These are phyloP conservation scores for Thermomyces lanuginosus DNA, from an alignment of 2,329 filamentous ascomycete species.

Conservation along the genomic window DNA sequence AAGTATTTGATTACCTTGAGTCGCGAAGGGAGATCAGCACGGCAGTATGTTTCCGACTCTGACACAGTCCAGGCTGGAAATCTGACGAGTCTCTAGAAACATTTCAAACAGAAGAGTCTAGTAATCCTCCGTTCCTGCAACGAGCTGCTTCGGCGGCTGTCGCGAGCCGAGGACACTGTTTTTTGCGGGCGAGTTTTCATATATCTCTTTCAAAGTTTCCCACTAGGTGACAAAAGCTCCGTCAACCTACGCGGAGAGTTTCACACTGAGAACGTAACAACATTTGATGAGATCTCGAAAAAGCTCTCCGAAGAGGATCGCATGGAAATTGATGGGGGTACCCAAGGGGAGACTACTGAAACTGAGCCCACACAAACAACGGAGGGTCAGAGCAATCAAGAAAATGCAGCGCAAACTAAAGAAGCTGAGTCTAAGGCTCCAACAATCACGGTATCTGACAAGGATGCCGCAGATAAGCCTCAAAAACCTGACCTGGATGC, in stretches of 20 bases:
- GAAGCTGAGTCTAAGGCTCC: slow-evolving; percentile 1
- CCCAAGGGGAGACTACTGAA: slow-evolving; percentile 18
- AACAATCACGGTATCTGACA: slow-evolving; percentile 3
- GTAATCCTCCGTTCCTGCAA: slow-evolving; percentile 91
- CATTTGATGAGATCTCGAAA: slow-evolving; percentile 48
- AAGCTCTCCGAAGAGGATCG: slow-evolving; percentile 30
- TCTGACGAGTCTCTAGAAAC: slow-evolving; percentile 29
- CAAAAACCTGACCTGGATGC: slow-evolving; percentile 48
- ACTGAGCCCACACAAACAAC: slow-evolving; percentile 17
- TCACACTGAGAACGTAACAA: slow-evolving; percentile 85
- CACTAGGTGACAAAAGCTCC: slow-evolving; percentile 87
- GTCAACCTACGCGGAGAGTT: slow-evolving; percentile 94
- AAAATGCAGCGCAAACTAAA: slow-evolving; percentile 6
- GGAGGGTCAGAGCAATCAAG: slow-evolving; percentile 10
- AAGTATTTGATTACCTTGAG: slow-evolving; percentile 87
- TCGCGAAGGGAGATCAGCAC: slow-evolving; percentile 80
- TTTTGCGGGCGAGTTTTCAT: slow-evolving; percentile 98
- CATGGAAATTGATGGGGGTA: slow-evolving; percentile 45
- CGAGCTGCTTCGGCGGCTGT: slow-evolving; percentile 79
- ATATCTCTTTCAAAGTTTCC: slow-evolving; percentile 96
- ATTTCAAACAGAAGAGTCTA: slow-evolving; percentile 69
- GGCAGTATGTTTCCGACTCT: slow-evolving; percentile 35
- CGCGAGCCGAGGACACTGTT: slow-evolving; percentile 89
- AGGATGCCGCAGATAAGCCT: slow-evolving; percentile 19
- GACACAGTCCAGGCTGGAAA: not conserved